Evolutionary conservation across 1,139 yeast genomes (phyloP).

Genomic region (Geotrichum australiense): DNA sequence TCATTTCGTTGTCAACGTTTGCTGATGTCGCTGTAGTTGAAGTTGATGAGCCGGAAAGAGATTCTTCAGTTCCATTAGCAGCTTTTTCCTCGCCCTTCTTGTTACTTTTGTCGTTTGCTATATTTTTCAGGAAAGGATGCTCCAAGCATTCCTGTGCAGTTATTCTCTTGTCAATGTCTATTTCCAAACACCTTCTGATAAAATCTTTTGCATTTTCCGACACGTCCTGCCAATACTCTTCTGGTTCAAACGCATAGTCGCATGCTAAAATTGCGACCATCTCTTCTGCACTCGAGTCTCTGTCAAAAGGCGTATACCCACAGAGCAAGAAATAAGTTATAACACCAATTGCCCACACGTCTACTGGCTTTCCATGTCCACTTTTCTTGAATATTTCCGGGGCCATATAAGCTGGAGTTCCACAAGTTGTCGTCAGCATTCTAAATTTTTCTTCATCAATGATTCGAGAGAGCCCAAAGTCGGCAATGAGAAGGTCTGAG

Average conservation of each 20-base stretch:
- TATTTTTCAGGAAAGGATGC: conserved; percentile 43
- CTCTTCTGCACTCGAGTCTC: conserved; percentile 67
- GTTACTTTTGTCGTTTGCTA: conserved; percentile 17
- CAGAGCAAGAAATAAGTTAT: conserved; percentile 62
- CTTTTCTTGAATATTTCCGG: conserved; percentile 53
- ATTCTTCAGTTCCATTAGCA: background rate
- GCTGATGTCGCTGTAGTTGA: too few relatives aligned
- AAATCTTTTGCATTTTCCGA: conserved; percentile 53
- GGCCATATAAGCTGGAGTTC: conserved; percentile 72
- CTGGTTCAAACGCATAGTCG: conserved; percentile 56
- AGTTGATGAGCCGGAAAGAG: background rate
- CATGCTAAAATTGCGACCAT: conserved; percentile 51
- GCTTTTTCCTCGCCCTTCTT: background rate
- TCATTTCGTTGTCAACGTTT: background rate
- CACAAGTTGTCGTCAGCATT: conserved; percentile 49
- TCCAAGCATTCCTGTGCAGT: conserved; percentile 42
- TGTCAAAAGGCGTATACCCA: conserved; percentile 75
- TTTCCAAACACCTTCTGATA: conserved; percentile 46
- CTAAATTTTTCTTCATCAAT: conserved; percentile 41
- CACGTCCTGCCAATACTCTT: conserved; percentile 52
- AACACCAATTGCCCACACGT: conserved; percentile 76
- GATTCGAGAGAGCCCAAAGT: conserved; percentile 58
- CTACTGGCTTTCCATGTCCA: conserved; percentile 57
- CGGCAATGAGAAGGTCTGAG: conserved; percentile 56
- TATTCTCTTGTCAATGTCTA: conserved; percentile 43